Base-by-base conservation (phyloP, 2,329 filamentous ascomycete species). In the Cladosporium sp. region DNA sequence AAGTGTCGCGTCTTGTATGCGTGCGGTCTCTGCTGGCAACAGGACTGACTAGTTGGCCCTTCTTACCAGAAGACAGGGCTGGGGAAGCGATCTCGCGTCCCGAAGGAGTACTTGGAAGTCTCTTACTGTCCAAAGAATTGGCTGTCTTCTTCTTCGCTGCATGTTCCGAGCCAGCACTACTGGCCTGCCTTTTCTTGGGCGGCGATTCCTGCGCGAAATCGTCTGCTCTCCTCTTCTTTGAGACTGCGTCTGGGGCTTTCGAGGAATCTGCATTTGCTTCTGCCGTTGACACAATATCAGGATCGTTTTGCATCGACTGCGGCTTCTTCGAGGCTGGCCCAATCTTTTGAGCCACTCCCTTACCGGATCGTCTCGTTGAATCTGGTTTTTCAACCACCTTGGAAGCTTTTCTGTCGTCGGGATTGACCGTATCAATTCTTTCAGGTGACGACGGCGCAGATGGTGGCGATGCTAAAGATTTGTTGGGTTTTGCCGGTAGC, bases 311-410 rank as follows among this genome's bases (percentile, higher is more conserved):
- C 10, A 28, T 49, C 3, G 54, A 46, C 35, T 46, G 46, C 18
- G 43, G 16, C 32, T 31, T 46, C 18, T 50, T 55, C 19, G 40
- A 33, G 32, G 44, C 38, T 31, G 52, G 60, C 9, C 58, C 59
- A 33, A 66, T 51, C 41, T 62, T 65, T 48, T 65, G 63, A 9
- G 64, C 63, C n/a, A 65, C 63, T 9, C 64, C 64, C 48, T 65
- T 65, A 0, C 55, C 56, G 10, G 48, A 28, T 8, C 40, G 48
- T 14, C 40, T 16, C 16, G 40, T 3, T 13, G 37, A 18, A 16
- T 50, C 48, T 8, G 9, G n/a, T 55, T 58, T 31, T 38, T 41
- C 46, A 46, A 52, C 33, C 14, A 54, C 52, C 34, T 57, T 56
- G 13, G 50, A 55, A 33, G 55, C 55, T 9, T 51, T 56, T 33